These are phyloP conservation scores for Candida palmyrensis DNA, from an alignment of 805 yeast genomes.

Conservation along the genomic window DNA sequence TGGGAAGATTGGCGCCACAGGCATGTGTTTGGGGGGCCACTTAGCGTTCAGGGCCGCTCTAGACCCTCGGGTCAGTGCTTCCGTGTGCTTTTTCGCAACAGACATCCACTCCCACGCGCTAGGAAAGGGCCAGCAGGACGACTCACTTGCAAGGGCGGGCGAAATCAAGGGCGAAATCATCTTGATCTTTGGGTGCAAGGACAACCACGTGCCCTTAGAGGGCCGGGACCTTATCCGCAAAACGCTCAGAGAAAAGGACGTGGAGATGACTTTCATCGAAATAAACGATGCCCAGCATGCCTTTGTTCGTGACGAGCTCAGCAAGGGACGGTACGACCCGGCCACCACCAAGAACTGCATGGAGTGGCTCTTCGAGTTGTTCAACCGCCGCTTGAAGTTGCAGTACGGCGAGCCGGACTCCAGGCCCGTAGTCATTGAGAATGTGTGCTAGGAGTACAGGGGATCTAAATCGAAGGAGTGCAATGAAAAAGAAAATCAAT, in stretches of 20 bases:
- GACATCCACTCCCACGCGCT: constrained; percentile 68
- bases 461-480: too few species aligned
- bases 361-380: constrained; percentile 65
- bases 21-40: constrained; percentile 87
- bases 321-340: constrained; percentile 81
- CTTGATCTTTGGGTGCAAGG: constrained; percentile 72
- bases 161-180: constrained; percentile 57
- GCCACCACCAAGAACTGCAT: constrained; percentile 65
- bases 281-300: constrained; percentile 81
- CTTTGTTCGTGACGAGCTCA: constrained; percentile 70
- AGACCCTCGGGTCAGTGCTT: constrained; percentile 59
- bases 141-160: constrained; percentile 53
- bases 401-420: constrained; percentile 65
- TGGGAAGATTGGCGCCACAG: constrained; percentile 75
- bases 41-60: constrained; percentile 67
- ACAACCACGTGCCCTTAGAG: constrained; percentile 73
- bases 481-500: too few species aligned
- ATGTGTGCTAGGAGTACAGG: constrained; percentile 59
- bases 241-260: constrained; percentile 51
- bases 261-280: constrained; percentile 68
- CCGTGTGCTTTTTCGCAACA: constrained; percentile 75
- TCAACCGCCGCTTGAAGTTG: constrained; percentile 59
- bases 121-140: constrained; percentile 62
- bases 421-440: constrained; percentile 45
- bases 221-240: constrained; percentile 71